Evolutionary conservation across 495 filamentous ascomycete species (phyloP).

Genomic region (Rhypophila decipiens): DNA sequence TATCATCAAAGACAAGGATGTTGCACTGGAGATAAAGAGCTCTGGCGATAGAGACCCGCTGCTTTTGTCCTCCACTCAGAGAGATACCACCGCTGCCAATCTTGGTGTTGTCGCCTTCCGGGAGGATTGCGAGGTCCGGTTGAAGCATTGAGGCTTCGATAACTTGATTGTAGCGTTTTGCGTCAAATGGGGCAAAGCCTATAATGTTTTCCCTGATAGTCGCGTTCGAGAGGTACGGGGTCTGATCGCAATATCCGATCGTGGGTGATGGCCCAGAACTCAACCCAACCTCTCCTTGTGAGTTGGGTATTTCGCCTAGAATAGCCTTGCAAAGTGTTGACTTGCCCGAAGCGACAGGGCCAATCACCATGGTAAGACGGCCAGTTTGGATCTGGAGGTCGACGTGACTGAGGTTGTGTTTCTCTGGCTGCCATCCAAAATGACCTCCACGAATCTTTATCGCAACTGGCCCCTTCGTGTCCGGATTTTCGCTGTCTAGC

Average conservation of each 20-base stretch:
- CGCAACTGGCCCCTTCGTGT: not conserved
- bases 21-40: constrained; percentile 26
- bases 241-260: constrained; percentile 39
- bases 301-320: constrained; percentile 24
- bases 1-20: constrained; percentile 36
- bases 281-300: constrained; percentile 24
- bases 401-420: constrained; percentile 28
- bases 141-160: constrained; percentile 59
- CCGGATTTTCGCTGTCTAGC: too few species aligned
- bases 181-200: constrained; percentile 38
- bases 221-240: constrained; percentile 34
- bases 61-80: constrained; percentile 62
- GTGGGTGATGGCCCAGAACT: not conserved
- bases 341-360: constrained; percentile 38
- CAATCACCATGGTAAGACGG: constrained; percentile 24
- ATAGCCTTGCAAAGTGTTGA: constrained; percentile 32
- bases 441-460: constrained; percentile 12
- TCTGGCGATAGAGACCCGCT: constrained; percentile 42
- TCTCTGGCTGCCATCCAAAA: constrained; percentile 40
- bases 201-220: constrained; percentile 35
- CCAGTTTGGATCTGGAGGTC: constrained; percentile 32
- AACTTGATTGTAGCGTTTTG: constrained; percentile 55
- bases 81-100: constrained; percentile 60
- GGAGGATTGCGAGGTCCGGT: constrained; percentile 41
- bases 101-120: constrained; percentile 43